Conservation (phyloP, 805 yeast genomes). For the Metschnikowia lunata region DNA sequence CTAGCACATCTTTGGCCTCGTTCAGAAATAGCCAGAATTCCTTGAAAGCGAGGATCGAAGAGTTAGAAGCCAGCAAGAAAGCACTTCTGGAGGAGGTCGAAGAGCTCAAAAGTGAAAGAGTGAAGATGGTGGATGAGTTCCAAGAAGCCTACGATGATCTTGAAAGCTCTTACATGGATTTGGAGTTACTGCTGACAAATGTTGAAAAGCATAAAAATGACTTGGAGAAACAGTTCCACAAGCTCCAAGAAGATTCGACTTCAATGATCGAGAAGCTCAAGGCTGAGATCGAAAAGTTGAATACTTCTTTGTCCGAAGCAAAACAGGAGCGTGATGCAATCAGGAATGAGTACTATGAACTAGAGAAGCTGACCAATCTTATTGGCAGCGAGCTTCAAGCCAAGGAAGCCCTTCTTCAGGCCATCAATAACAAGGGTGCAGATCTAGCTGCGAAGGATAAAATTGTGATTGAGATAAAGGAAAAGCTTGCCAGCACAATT, state of each 20-base stretch:
- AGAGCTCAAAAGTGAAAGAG: constrained; percentile 19
- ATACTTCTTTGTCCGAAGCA: constrained; percentile 2
- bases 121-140: constrained; percentile 22
- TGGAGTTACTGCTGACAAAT: constrained; percentile 12
- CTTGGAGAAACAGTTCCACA: constrained; percentile 9
- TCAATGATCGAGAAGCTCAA: constrained; percentile 7
- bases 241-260: constrained; percentile 8
- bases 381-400: constrained; percentile 17
- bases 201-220: constrained; percentile 14
- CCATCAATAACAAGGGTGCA: constrained; percentile 16
- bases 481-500: constrained; percentile 14
- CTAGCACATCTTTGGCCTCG: constrained; percentile 9
- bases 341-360: constrained; percentile 10
- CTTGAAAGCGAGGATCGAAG: constrained; percentile 14
- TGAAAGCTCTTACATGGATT: constrained; percentile 15
- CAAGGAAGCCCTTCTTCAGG: constrained; percentile 16
- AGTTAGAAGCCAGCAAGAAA: constrained; percentile 21
- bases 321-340: constrained; percentile 10
- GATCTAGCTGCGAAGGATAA: constrained; percentile 18
- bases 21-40: constrained; percentile 9
- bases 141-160: constrained; percentile 16
- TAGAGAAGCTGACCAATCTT: constrained; percentile 15
- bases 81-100: constrained; percentile 19
- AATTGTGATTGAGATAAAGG: constrained; percentile 16
- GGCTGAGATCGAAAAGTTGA: constrained; percentile 9